Percentiles rank a stretch among this genome's conserved stretches.
Conservation (phyloP, 2,329 filamentous ascomycete genomes). For the Fusarium pininemorale region DNA sequence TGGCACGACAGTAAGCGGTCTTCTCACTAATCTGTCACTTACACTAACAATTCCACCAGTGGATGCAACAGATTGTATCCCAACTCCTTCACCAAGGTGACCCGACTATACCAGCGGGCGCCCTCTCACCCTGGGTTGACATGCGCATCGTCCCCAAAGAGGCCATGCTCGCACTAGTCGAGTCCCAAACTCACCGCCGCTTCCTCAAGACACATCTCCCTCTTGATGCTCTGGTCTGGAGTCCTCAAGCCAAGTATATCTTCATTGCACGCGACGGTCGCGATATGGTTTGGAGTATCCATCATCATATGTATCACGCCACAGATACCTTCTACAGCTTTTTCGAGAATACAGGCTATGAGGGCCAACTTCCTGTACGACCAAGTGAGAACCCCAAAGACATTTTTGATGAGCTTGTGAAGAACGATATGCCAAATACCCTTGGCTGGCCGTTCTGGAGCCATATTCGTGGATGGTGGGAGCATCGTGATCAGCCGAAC, state of each 20-base stretch:
- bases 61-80: constrained; percentile 12
- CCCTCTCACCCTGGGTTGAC: constrained; percentile 7
- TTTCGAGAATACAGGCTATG: background rate
- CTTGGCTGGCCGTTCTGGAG: constrained; percentile 15
- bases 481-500: background rate
- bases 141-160: background rate
- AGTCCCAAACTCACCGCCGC: background rate
- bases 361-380: background rate
- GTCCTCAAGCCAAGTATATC: constrained; percentile 6
- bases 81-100: constrained; percentile 10
- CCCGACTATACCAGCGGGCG: background rate
- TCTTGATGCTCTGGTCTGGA: background rate
- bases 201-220: constrained; percentile 16
- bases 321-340: constrained; percentile 6
- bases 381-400: background rate
- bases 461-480: constrained; percentile 16
- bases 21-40: rapidly evolving
- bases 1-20: background rate
- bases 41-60: background rate
- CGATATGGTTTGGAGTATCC: constrained; percentile 12
- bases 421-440: background rate
- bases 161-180: background rate
- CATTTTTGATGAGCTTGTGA: background rate
- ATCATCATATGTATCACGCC: background rate
- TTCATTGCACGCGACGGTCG: constrained; percentile 8